A percentile compares a stretch with the other conserved stretches of the same genome.
Evolutionary conservation across 176 grass and related monocot species (phyloP).

Genomic region (Oryza glumipatula): DNA sequence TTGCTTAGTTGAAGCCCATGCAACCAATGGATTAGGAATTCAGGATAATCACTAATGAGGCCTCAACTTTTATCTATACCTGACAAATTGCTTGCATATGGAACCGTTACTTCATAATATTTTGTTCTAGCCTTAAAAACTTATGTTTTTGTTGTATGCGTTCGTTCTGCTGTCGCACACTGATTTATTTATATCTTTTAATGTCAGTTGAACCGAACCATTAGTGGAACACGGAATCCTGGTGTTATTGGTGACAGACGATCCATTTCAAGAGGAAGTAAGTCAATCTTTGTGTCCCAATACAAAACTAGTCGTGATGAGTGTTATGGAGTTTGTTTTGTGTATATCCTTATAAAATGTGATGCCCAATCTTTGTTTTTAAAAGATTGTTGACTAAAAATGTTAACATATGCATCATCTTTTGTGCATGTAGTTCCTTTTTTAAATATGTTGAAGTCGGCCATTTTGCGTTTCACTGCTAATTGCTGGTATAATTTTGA

Average conservation of each 20-base stretch:
- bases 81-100: not conserved
- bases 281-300: slow-evolving; percentile 40
- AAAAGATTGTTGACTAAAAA: not conserved
- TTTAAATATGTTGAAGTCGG: not conserved
- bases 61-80: too few relatives aligned
- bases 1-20: not conserved
- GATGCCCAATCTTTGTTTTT: slow-evolving; percentile 9
- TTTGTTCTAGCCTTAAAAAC: not conserved
- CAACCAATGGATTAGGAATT: not conserved
- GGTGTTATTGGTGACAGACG: slow-evolving; percentile 92
- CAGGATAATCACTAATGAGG: too few relatives aligned
- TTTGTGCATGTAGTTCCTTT: not conserved
- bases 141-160: slow-evolving; percentile 6
- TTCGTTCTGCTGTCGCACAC: slow-evolving; percentile 8
- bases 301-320: not conserved
- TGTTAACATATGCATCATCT: slow-evolving; percentile 16
- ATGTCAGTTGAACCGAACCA: slow-evolving; percentile 83
- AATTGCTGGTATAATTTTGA: slow-evolving; percentile 18
- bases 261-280: slow-evolving; percentile 95
- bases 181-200: slow-evolving; percentile 27
- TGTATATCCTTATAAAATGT: not conserved
- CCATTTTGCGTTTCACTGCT: not conserved
- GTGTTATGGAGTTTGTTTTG: slow-evolving; percentile 33
- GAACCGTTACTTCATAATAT: not conserved
- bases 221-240: slow-evolving; percentile 60